Evolutionary conservation across 176 grass and related monocot genomes (phyloP).

Genomic region (Avena atlantica): DNA sequence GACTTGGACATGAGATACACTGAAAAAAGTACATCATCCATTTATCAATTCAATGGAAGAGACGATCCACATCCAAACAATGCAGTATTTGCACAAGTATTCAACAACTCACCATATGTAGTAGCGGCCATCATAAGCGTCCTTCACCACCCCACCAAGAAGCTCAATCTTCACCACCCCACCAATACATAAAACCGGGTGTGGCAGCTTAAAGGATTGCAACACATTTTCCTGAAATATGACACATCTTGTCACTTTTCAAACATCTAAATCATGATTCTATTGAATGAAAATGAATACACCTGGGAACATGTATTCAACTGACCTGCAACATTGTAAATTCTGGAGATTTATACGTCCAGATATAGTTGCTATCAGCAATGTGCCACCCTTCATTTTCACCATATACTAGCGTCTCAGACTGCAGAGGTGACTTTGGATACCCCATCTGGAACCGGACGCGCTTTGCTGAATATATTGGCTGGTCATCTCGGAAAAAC

Average conservation of each 20-base stretch:
- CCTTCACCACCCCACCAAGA: slow-evolving; percentile 68
- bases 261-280: neutral
- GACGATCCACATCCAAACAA: neutral
- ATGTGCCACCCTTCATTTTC: slow-evolving; percentile 34
- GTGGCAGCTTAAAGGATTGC: slow-evolving; percentile 76
- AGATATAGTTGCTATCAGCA: slow-evolving; percentile 53
- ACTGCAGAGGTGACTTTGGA: slow-evolving; percentile 39
- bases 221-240: slow-evolving; percentile 65
- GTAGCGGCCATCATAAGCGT: slow-evolving; percentile 58
- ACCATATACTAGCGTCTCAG: slow-evolving; percentile 35
- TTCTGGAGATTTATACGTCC: slow-evolving; percentile 73
- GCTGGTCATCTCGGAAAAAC: slow-evolving; percentile 54
- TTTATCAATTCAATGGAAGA: neutral
- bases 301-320: neutral
- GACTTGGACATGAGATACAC: slow-evolving; percentile 56
- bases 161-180: slow-evolving; percentile 76
- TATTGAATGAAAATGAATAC: neutral
- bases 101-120: slow-evolving; percentile 72
- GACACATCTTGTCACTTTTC: slow-evolving; percentile 14
- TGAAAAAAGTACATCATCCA: slow-evolving; percentile 18
- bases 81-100: neutral
- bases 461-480: slow-evolving; percentile 65
- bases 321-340: slow-evolving; percentile 75
- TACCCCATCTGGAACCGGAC: slow-evolving; percentile 66
- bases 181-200: slow-evolving; percentile 61